A percentile compares a stretch with the other conserved stretches of the same genome.
phyloP scores from a whole-genome alignment of 23 red algal genomes.

The Cyanidiococcus yangmingshanensis region DNA sequence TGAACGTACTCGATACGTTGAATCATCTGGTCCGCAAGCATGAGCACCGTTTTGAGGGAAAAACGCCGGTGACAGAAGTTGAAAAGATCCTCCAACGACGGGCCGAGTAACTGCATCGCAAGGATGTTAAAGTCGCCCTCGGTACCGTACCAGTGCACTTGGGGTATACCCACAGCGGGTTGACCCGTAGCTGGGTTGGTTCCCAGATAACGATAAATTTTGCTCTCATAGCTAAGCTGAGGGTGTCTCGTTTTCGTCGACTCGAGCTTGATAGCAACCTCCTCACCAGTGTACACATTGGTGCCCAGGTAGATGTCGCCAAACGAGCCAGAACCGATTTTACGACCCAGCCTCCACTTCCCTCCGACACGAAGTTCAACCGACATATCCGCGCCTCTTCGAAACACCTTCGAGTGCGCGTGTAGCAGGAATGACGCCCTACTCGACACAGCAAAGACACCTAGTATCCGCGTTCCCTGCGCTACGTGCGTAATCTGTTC shows the following conservation, averaged over 20 bases:
- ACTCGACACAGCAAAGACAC: too few species aligned
- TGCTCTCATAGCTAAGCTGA: conserved; percentile 96
- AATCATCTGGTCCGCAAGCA: conserved; percentile 99
- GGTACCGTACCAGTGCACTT: conserved; percentile 84
- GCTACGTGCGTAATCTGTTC: too few species aligned
- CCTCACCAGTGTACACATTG: conserved; percentile 76
- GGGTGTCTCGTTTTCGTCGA: conserved; percentile 88
- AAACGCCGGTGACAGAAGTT: conserved; percentile 99
- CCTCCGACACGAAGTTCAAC: conserved; percentile 83
- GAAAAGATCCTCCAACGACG: conserved; percentile 94
- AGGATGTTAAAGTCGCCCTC: conserved; percentile 98
- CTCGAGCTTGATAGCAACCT: conserved; percentile 98
- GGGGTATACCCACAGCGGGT: conserved; percentile 73
- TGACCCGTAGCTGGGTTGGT: conserved; percentile 56
- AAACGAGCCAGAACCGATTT: conserved; percentile 95
- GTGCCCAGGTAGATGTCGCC: conserved; percentile 98
- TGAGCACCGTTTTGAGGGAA: conserved; percentile 91
- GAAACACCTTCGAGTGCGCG: background rate
- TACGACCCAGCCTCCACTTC: conserved; percentile 89
- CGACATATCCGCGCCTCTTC: background rate
- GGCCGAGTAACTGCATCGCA: conserved; percentile 94
- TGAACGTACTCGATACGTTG: conserved; percentile 97
- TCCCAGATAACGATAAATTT: conserved; percentile 98
- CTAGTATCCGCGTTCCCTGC: too few species aligned
- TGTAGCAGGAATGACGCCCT: too few species aligned